Conservation (phyloP, 805 yeast genomes). For the Ogataea paraovalis region DNA sequence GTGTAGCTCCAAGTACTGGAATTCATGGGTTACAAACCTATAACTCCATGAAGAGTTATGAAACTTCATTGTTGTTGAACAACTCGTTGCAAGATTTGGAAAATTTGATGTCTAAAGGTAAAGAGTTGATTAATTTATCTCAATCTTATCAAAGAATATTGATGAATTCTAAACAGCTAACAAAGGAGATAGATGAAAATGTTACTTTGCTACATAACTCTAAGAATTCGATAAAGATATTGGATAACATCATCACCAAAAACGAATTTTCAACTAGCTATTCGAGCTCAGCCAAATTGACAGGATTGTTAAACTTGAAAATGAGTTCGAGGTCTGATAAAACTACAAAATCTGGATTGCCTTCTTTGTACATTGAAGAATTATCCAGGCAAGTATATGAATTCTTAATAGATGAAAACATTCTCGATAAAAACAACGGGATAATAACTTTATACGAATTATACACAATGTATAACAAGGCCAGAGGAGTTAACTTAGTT, state of each 20-base stretch:
- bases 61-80: conserved; percentile 57
- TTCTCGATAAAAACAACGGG: conserved; percentile 52
- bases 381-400: conserved; percentile 78
- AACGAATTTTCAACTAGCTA: conserved; percentile 25
- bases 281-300: conserved; percentile 17
- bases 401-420: conserved; percentile 44
- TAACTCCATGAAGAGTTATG: conserved; percentile 50
- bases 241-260: conserved; percentile 26
- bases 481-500: conserved; percentile 62
- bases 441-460: conserved; percentile 59
- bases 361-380: conserved; percentile 45
- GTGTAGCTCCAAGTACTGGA: conserved; percentile 43
- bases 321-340: conserved; percentile 3
- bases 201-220: conserved; percentile 27
- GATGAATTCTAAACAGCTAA: conserved; percentile 9
- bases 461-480: conserved; percentile 59
- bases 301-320: conserved; percentile 20
- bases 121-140: conserved; percentile 61
- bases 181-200: conserved; percentile 21
- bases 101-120: conserved; percentile 72
- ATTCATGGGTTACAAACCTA: conserved; percentile 64
- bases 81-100: conserved; percentile 74
- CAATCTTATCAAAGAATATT: conserved; percentile 35
- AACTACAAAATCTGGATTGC: conserved; percentile 12
- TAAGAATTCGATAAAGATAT: conserved; percentile 24